Percentiles rank a stretch among this genome's conserved stretches.
phyloP scores from a whole-genome alignment of 441 rosid genomes.

The Eutrema salsugineum region DNA sequence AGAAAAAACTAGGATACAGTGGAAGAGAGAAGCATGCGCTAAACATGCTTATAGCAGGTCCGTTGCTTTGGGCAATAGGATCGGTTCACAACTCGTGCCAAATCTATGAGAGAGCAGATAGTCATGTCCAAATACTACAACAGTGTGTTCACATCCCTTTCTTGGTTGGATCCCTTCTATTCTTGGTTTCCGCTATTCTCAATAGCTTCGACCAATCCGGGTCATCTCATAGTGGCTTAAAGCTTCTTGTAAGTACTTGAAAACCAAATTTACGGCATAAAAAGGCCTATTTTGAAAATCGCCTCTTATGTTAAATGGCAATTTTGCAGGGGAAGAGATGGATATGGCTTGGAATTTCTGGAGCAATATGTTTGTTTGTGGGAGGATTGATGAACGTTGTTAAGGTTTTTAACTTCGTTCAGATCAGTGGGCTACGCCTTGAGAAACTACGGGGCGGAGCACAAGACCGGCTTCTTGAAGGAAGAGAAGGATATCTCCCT shows the following conservation, averaged over 20 bases:
- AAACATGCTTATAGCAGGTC: conserved; percentile 69
- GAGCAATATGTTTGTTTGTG: conserved; percentile 43
- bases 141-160: conserved; percentile 68
- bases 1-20: conserved; percentile 40
- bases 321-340: conserved; percentile 42
- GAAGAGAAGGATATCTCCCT: conserved; percentile 57
- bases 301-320: background rate
- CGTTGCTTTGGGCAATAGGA: conserved; percentile 67
- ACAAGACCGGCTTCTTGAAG: conserved; percentile 44
- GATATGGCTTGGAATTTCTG: conserved; percentile 55
- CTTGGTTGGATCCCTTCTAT: conserved; percentile 57
- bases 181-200: conserved; percentile 55
- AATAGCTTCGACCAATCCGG: conserved; percentile 48
- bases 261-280: background rate
- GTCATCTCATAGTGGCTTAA: conserved; percentile 35
- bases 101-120: conserved; percentile 79
- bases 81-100: conserved; percentile 87
- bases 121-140: conserved; percentile 69
- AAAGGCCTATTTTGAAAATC: background rate
- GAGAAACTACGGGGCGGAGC: conserved; percentile 84
- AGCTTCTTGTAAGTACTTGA: conserved; percentile 46
- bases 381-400: conserved; percentile 65
- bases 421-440: conserved; percentile 42
- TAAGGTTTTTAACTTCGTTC: conserved; percentile 75
- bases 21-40: conserved; percentile 53